These are phyloP conservation scores for Pleurotus platypus DNA, from an alignment of 768 basidiomycete species.

Conservation along the genomic window DNA sequence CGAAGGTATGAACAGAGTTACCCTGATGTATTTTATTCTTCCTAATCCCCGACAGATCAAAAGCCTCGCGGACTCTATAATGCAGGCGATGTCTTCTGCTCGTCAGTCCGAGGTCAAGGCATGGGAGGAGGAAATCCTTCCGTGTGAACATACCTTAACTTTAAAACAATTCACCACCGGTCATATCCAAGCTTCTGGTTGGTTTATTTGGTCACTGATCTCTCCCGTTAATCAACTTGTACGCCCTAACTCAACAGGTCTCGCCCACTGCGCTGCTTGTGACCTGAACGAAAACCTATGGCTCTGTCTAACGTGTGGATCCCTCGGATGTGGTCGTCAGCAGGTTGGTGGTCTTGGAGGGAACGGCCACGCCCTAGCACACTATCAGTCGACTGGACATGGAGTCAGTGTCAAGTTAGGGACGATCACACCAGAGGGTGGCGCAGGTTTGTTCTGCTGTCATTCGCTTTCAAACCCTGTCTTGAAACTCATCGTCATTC, in stretches of 20 bases:
- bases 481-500: not conserved
- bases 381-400: conserved; percentile 72
- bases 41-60: conserved; percentile 37
- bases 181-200: conserved; percentile 54
- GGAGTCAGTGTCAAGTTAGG: conserved; percentile 89
- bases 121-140: conserved; percentile 91
- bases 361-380: conserved; percentile 85
- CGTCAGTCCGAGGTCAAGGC: conserved; percentile 94
- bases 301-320: conserved; percentile 92
- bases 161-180: conserved; percentile 41
- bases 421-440: conserved; percentile 94
- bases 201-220: conserved; percentile 5
- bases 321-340: conserved; percentile 83
- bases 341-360: conserved; percentile 82
- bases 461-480: not conserved
- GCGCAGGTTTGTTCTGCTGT: conserved; percentile 58
- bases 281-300: conserved; percentile 90
- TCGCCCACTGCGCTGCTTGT: conserved; percentile 80
- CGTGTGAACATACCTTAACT: conserved; percentile 77
- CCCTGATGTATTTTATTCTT: not conserved
- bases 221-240: too few relatives aligned
- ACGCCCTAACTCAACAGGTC: conserved; percentile 37
- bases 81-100: conserved; percentile 82
- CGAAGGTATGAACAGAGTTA: conserved; percentile 23
- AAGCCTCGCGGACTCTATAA: conserved; percentile 59